Percentiles rank a stretch among this genome's conserved stretches.
phyloP scores from a whole-genome alignment of 169 alveolate species.

The Eimeria tenella region DNA sequence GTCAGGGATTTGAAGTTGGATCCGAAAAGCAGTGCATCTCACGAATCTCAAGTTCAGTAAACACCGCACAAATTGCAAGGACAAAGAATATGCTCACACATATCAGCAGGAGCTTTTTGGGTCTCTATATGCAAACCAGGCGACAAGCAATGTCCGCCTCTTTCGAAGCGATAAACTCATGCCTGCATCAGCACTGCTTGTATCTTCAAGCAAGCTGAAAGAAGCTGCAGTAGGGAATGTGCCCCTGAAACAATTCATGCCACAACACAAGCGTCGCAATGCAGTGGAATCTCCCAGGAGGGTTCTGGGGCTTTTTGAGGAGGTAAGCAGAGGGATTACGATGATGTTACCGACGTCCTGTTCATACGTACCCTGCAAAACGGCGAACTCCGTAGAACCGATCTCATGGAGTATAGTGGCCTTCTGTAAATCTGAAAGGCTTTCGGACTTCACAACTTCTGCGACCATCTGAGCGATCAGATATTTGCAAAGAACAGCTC shows the following conservation, averaged over 20 bases:
- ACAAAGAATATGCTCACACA: no score
- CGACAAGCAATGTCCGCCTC: neutral
- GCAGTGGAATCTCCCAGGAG: no score
- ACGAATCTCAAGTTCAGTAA: neutral
- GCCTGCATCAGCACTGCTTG: constrained; percentile 61
- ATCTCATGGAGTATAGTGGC: constrained; percentile 72
- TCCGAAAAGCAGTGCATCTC: neutral
- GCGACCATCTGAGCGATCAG: constrained; percentile 62
- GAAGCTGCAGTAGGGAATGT: constrained; percentile 54
- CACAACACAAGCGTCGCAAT: neutral
- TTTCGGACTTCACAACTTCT: constrained; percentile 50
- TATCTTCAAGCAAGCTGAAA: constrained; percentile 47
- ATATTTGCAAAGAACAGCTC: no score
- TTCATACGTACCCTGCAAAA: constrained; percentile 68
- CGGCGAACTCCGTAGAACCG: constrained; percentile 72
- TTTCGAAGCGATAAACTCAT: neutral
- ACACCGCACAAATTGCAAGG: neutral
- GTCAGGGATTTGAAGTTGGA: no score
- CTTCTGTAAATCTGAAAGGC: constrained; percentile 72
- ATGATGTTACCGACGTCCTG: neutral
- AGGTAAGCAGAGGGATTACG: no score
- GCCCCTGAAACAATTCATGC: constrained; percentile 19
- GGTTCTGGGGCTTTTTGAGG: no score
- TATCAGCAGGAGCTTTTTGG: no score
- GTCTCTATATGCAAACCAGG: neutral